Evolutionary conservation across 768 basidiomycete species (phyloP), one percentile per base, ranked within the genome.

Genomic region (Boletus subparvulus): DNA sequence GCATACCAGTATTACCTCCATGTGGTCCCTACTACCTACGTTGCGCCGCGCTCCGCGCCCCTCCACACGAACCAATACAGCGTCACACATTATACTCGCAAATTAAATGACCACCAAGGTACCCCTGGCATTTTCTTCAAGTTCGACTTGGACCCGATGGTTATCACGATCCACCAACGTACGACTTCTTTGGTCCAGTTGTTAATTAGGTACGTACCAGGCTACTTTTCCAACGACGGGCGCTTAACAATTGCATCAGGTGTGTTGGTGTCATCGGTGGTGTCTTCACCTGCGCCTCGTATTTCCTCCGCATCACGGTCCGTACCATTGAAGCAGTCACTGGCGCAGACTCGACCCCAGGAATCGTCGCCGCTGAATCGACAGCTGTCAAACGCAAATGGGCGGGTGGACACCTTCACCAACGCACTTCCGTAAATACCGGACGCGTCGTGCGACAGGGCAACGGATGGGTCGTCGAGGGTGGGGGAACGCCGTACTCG

Each of bases 101-200:
- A 82, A 17, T 75, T 97, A 3, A 76, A 83, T 19, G 89, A 92
- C 67, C 84, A 90, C 60, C 74, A 78, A 16, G 92, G 90, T 8
- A 87, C 92, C 0, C 96, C 96, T 0, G 95, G 92, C 16, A 96
- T 98, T 69, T 98, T 96, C 79, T 97, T 98, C 87, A 97, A 98
- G 73, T 98, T 93, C 70, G 95, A 99, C 56, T 75, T 98, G 37
- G 96, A 99, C 68, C 94, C 95, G 1, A 81, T 98, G 74, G 78
- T 83, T 24, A 79, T 98, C 56, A 88, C 85, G 0, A 85, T 98
- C 52, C 83, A 90, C 65, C 94, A 98, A 73, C 84, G 94, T 17
- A 98, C 96, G 19, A 93, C 89, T 0, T 78, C 83, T 1, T 74
- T 99, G 49, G 65, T 87, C 4, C 89, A 95, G 61, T 82, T 99